Base-by-base conservation (phyloP, 176 grass and related monocot genomes). In the Saccharum spontaneum region DNA sequence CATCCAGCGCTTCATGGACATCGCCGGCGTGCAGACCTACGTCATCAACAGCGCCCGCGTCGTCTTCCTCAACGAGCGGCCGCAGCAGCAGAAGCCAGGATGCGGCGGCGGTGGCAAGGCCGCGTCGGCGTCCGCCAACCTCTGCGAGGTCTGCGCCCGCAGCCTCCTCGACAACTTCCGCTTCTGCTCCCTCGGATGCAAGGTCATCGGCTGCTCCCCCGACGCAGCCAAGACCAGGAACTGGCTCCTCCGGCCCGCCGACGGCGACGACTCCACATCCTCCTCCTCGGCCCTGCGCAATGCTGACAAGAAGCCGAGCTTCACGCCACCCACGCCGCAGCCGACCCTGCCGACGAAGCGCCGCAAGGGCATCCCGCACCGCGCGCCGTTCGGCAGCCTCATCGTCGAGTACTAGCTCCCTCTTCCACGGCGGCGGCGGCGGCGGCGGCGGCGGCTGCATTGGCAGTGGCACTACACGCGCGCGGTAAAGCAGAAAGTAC, bases 101-200 rank as follows among this genome's bases (percentile, higher is more conserved):
- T 3, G 18, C 20, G 54, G 54, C 74, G 67, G 13, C 71, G 93
- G 93, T 26, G 89, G 79, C 46, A 71, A 71, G 67, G 67, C 67
- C 8, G 67, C 79, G 0, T 26, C 79, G 22, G 67, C 80, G 0
- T 71, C 66, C 84, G 90, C 91, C 74, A 94, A 97, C 88, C 90
- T 89, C 65, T 99, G 97, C 84, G 94, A 99, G 78, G 97, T 97
- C 75, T 99, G 97, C 88, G 87, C 78, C 22, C 90, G 97, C 70
- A 99, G 88, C 90, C 93, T 99, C 71, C 97, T 96, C 79, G 97
- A 99, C 88, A 92, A 92, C 86, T 99, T 96, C 78, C 93, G 93
- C 78, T 99, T 96, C 92, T 99, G 97, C 88, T 99, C 97, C 14
- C 97, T 99, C 38, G 93, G 97, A 4, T 99, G 97, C 91, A 99